Conservation (phyloP, 1,284 basidiomycete genomes). For the Pseudozyma tsukubaensis region DNA sequence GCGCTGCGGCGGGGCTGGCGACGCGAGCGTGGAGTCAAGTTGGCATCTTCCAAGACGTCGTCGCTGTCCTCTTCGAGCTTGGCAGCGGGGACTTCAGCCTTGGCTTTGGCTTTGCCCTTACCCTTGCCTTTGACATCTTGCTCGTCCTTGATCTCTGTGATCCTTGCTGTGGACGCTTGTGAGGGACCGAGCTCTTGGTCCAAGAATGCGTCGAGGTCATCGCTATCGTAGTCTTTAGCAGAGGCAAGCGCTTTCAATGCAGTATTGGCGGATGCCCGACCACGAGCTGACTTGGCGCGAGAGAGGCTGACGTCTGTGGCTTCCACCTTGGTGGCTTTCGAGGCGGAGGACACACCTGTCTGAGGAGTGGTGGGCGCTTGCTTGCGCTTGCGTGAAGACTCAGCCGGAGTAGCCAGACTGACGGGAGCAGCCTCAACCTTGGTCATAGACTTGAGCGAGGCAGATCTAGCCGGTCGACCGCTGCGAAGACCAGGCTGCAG, state of each 20-base stretch:
- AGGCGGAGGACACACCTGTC: neutral
- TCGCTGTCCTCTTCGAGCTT: slow-evolving; percentile 35
- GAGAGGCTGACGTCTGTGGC: neutral
- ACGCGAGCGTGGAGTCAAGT: slow-evolving; percentile 32
- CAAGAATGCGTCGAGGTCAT: slow-evolving; percentile 26
- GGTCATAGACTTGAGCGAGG: slow-evolving; percentile 17
- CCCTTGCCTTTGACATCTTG: slow-evolving; percentile 28
- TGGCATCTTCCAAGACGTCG: slow-evolving; percentile 21
- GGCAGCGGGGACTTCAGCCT: neutral
- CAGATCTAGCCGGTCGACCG: slow-evolving; percentile 8
- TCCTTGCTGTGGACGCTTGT: neutral
- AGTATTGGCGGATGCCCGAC: slow-evolving; percentile 8
- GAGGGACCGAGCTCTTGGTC: slow-evolving; percentile 21
- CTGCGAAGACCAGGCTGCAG: slow-evolving; percentile 9
- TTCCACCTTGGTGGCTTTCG: slow-evolving; percentile 16
- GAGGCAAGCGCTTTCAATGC: slow-evolving; percentile 5
- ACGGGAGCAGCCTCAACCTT: slow-evolving; percentile 7
- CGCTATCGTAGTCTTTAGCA: slow-evolving; percentile 10
- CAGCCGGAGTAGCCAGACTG: neutral
- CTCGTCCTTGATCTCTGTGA: slow-evolving; percentile 9
- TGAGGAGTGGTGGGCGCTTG: neutral
- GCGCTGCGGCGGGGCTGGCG: slow-evolving; percentile 39
- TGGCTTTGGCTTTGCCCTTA: slow-evolving; percentile 30
- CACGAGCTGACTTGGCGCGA: slow-evolving; percentile 13
- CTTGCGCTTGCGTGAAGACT: slow-evolving; percentile 29